Evolutionary conservation across 2,329 filamentous ascomycete genomes (phyloP), one percentile per base, ranked within the genome.

Genomic region (Colletotrichum sansevieriae): DNA sequence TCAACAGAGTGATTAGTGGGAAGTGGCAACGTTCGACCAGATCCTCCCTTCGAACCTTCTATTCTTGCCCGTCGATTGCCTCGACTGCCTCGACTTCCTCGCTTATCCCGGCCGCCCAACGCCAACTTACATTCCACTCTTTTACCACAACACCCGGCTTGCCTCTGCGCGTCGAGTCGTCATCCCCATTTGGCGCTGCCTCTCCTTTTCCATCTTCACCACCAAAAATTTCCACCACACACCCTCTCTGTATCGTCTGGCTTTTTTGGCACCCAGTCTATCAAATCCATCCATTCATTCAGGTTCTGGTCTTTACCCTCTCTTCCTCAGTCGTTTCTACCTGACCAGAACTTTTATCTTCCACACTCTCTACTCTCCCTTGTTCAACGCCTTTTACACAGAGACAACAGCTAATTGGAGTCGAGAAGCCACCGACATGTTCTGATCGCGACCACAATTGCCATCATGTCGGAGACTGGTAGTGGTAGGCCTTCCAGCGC

Each of bases 261-360:
- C 46, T 68, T 69, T 68, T 70, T 68, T 70, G 66, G 66, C 66
- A 65, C 55, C 37, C 56, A 56, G 55, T 66, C 62, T 69, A 69
- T 66, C 41, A 69, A 61, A 25, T 49, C 62, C 62, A 69, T 66
- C 43, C 66, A 66, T 69, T 69, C 66, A 55, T 61, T 69, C 55
- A 69, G 41, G 56, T 61, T 35, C 62, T 56, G 62, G 55, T 37
- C 43, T 51, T 66, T 49, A 46, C 46, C 52, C 49, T 46, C 25
- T 61, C 63, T 60, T 51, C 25, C 39, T 68, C 67, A 25, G 54
- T 68, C 67, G 57, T 55, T 68, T 63, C 13, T 63, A 46, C 22
- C 22, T 57, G 43, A 22, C 22, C 54, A 58, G 54, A 64, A 47
- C 58, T 41, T 51, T 57, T 70, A 68, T 61, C 57, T 54, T 51